Percentiles rank a stretch among this genome's conserved stretches.
These are phyloP conservation scores for Colletotrichum sp. DNA, from an alignment of 2,329 filamentous ascomycete species.

Conservation along the genomic window DNA sequence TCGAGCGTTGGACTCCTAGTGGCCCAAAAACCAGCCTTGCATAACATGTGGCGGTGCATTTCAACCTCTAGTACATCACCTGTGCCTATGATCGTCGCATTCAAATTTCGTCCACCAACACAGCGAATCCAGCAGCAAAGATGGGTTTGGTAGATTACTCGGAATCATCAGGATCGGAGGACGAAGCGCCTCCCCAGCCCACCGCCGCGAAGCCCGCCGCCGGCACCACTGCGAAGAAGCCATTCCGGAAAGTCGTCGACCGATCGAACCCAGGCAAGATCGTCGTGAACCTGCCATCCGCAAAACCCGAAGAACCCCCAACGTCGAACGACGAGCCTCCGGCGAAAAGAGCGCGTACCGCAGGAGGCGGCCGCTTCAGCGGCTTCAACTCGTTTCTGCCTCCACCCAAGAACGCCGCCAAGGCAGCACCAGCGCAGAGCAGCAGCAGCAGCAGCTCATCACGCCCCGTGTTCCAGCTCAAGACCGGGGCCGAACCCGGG, in stretches of 20 bases:
- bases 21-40: conserved; percentile 8
- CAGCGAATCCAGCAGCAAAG: conserved; percentile 18
- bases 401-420: conserved; percentile 71
- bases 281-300: conserved; percentile 74
- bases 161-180: conserved; percentile 75
- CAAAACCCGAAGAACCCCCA: conserved; percentile 38
- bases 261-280: conserved; percentile 84
- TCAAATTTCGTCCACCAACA: not conserved
- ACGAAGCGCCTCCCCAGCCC: conserved; percentile 33
- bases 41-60: conserved; percentile 4
- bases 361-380: conserved; percentile 65
- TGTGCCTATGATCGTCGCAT: not conserved
- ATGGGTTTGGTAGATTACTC: conserved; percentile 88
- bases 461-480: conserved; percentile 63
- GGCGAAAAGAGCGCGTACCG: conserved; percentile 71
- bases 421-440: conserved; percentile 36
- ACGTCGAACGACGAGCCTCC: conserved; percentile 59
- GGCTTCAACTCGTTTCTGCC: conserved; percentile 89
- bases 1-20: not conserved
- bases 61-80: conserved; percentile 5
- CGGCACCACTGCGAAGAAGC: conserved; percentile 49
- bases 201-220: conserved; percentile 33
- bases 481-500: conserved; percentile 82
- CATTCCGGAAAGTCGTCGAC: conserved; percentile 82
- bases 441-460: conserved; percentile 26